Base-by-base conservation (phyloP, 768 basidiomycete species). In the Coprinellus micaceus region DNA sequence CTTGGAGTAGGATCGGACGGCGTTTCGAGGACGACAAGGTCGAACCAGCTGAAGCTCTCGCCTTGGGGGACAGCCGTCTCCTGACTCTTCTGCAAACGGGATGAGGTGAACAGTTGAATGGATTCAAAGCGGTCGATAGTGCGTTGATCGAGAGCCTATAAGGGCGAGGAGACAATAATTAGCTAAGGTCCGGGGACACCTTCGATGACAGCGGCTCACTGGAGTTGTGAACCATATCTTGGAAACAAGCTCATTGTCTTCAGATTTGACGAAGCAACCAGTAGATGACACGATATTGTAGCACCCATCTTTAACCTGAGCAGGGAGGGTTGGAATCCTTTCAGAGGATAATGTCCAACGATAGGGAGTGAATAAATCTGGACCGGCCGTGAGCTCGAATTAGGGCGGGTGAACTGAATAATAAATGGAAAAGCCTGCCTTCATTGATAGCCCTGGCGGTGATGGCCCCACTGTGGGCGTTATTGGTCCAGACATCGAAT, bases 41-140 rank as follows among this genome's bases (percentile, higher is more conserved):
- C 55, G 46, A 56, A 56, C 54, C 54, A 56, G 36, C 54, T 56
- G 47, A 56, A 56, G 36, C 47, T 56, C 25, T 49, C 53, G 24
- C 45, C 45, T 26, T 44, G 21, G 1, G 26, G 41, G 43, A 25
- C 54, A n/a, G 24, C 9, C 2, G 15, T 15, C 21, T 48, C 25
- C 19, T 37, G 29, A 33, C 17, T 33, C 19, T 51, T 17, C 39
- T 68, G 67, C 24, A 65, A 61, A 39, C 61, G 67, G 4, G 65
- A 64, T 40, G 59, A 55, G 2, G 68, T 70, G 51, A 63, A 63
- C 1, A 71, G 61, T 30, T 70, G 68, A 29, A 70, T 60, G 17
- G 64, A 61, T 19, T 64, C 60, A 17, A 67, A 53, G 25, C 60
- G 66, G 19, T 58, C 46, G 10, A 69, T 53, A 10, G 64, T 54